Conservation (phyloP, 352 stramenopile species). For the Phytophthora boehmeriae region DNA sequence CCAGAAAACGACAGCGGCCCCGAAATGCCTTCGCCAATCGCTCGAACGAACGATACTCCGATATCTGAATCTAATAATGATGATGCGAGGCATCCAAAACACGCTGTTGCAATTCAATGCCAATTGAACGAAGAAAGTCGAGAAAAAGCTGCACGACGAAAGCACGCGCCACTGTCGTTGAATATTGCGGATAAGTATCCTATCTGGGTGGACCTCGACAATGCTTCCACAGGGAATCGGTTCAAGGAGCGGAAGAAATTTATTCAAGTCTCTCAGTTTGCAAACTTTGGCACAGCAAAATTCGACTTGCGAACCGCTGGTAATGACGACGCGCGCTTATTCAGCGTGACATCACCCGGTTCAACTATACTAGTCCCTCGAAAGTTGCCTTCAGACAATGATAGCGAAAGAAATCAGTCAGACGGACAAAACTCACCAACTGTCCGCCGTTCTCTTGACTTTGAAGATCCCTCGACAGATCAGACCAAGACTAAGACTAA, state of each 20-base stretch:
- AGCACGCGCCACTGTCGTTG: slow-evolving; percentile 7
- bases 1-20: slow-evolving; percentile 11
- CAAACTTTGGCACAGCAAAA: not conserved
- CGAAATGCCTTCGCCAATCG: slow-evolving; percentile 18
- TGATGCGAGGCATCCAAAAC: not conserved
- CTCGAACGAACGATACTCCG: slow-evolving; percentile 3
- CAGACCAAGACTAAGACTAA: slow-evolving; percentile 5
- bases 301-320: not conserved
- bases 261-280: slow-evolving; percentile 41
- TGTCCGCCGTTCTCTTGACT: slow-evolving; percentile 1
- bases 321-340: slow-evolving; percentile 9
- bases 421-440: slow-evolving; percentile 12
- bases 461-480: slow-evolving; percentile 4
- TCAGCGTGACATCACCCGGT: not conserved
- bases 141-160: slow-evolving; percentile 8
- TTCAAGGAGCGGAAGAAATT: slow-evolving; percentile 32
- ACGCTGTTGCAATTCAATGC: slow-evolving; percentile 24
- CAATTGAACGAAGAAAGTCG: slow-evolving; percentile 9
- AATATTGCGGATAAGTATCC: slow-evolving; percentile 42
- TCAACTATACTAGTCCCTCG: slow-evolving; percentile 1
- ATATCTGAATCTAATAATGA: not conserved
- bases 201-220: slow-evolving; percentile 40
- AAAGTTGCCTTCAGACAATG: slow-evolving; percentile 10
- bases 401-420: slow-evolving; percentile 25
- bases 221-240: not conserved